Conservation (phyloP, 139 green algal species). For the Chlorella ohadii region DNA sequence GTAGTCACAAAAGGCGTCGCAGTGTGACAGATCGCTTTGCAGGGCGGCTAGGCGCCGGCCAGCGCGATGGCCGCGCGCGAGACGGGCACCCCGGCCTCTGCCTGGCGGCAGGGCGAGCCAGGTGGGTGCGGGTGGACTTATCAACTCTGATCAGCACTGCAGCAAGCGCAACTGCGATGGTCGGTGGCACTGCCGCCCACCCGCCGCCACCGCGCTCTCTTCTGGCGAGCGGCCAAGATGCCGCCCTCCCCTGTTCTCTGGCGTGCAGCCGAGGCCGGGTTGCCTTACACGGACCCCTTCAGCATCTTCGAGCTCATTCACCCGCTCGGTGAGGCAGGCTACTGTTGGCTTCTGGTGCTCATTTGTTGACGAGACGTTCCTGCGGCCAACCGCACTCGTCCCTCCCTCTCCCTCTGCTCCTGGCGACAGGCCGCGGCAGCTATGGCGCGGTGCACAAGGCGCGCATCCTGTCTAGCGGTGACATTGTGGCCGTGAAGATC, state of each 20-base stretch:
- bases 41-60: no score
- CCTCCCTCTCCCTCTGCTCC: not conserved
- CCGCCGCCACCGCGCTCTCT: no score
- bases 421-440: conserved; percentile 66
- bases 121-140: no score
- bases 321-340: conserved; percentile 18
- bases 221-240: no score
- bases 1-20: no score
- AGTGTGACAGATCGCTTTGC: no score
- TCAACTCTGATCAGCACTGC: not conserved
- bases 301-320: conserved; percentile 41
- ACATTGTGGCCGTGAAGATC: conserved; percentile 91
- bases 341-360: no score
- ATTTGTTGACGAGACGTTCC: no score
- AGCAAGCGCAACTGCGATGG: not conserved
- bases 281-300: conserved; percentile 11
- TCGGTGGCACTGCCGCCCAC: not conserved
- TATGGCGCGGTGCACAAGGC: conserved; percentile 93
- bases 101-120: no score
- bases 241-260: not conserved
- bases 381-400: no score
- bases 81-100: no score
- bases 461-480: conserved; percentile 51
- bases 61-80: no score
- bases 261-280: not conserved